These are phyloP conservation scores for Combretum micranthum DNA, from an alignment of 345 rosid species.

Conservation along the genomic window DNA sequence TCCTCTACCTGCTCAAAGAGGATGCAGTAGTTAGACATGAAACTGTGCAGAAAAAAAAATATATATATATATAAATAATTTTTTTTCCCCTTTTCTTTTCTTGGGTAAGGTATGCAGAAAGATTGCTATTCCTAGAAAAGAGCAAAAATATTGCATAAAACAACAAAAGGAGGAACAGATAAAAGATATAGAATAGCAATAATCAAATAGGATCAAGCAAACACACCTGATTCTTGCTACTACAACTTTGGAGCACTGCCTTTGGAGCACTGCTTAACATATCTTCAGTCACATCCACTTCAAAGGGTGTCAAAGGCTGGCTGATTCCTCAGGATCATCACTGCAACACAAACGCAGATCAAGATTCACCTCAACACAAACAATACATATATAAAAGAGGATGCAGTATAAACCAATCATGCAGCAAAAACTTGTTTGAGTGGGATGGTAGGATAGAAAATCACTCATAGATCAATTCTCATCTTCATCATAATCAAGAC, in stretches of 20 bases:
- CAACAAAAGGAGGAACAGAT: no score
- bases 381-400: not conserved
- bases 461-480: no score
- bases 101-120: no score
- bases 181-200: not conserved
- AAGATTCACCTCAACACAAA: not conserved
- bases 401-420: no score
- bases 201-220: not conserved
- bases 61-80: no score
- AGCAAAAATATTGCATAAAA: slow-evolving; percentile 8
- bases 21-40: slow-evolving; percentile 7
- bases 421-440: no score
- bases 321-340: slow-evolving; percentile 36
- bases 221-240: slow-evolving; percentile 51
- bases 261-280: slow-evolving; percentile 24
- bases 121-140: not conserved
- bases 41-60: not conserved
- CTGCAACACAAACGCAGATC: slow-evolving; percentile 27
- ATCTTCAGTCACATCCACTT: slow-evolving; percentile 22
- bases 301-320: slow-evolving; percentile 24
- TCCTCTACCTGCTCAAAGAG: slow-evolving; percentile 42
- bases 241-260: slow-evolving; percentile 30
- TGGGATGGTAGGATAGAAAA: no score
- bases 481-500: no score
- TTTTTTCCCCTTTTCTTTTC: not conserved